A percentile compares a stretch with the other conserved stretches of the same genome.
Conservation (phyloP, 495 filamentous ascomycete genomes). For the Penicillium longicatenatum region DNA sequence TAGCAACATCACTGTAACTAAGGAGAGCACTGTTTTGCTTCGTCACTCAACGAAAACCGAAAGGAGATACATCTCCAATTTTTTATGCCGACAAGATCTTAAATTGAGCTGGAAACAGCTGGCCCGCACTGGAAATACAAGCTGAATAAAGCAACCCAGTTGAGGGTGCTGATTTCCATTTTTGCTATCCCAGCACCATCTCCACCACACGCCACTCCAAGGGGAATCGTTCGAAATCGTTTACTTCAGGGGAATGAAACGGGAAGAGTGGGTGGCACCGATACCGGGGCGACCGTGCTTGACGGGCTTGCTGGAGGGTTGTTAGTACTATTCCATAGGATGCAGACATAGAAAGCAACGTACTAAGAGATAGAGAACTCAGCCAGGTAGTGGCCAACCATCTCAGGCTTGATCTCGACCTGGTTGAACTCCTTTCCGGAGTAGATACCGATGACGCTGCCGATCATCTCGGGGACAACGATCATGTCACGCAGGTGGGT, state of each 20-base stretch:
- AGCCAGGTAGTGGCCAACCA: slow-evolving; percentile 99
- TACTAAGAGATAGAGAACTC: slow-evolving; percentile 99
- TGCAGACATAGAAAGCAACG: slow-evolving; percentile 39
- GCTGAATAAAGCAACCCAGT: slow-evolving; percentile 43
- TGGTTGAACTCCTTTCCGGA: slow-evolving; percentile 99
- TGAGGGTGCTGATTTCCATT: slow-evolving; percentile 40
- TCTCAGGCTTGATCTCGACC: slow-evolving; percentile 99
- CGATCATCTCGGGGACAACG: slow-evolving; percentile 98
- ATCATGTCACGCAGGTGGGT: slow-evolving; percentile 99
- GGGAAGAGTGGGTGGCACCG: slow-evolving; percentile 99
- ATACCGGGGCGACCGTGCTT: slow-evolving; percentile 99
- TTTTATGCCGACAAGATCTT: slow-evolving; percentile 52
- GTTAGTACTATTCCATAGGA: slow-evolving; percentile 31
- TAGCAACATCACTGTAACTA: slow-evolving; percentile 18
- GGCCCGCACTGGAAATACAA: slow-evolving; percentile 52
- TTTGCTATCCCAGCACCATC: slow-evolving; percentile 41
- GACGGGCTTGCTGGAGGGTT: slow-evolving; percentile 82
- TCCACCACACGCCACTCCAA: slow-evolving; percentile 47
- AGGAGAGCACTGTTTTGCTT: slow-evolving; percentile 25
- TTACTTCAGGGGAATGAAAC: slow-evolving; percentile 99
- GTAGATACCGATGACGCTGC: slow-evolving; percentile 97
- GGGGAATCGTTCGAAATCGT: slow-evolving; percentile 48
- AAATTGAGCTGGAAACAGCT: slow-evolving; percentile 53
- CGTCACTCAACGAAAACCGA: slow-evolving; percentile 21
- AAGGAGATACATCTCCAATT: slow-evolving; percentile 16